Evolutionary conservation across 2,329 filamentous ascomycete species (phyloP).

Genomic region (Sporothrix curviconia): DNA sequence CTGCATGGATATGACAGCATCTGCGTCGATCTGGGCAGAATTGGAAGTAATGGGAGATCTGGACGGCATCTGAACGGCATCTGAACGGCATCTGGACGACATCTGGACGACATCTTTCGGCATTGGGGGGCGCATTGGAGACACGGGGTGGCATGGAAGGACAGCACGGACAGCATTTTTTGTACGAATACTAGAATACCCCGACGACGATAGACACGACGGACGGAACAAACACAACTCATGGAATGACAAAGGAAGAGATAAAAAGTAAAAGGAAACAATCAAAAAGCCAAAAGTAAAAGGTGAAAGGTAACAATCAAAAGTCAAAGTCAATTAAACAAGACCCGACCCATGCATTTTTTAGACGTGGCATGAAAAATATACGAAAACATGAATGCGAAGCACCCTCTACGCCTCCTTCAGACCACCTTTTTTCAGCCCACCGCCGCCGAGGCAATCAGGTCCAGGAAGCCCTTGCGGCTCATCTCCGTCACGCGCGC

Average conservation of each 20-base stretch:
- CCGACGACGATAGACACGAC: not conserved
- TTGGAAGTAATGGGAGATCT: not conserved
- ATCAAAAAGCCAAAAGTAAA: not conserved
- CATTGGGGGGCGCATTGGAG: not conserved
- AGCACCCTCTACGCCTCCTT: constrained; percentile 44
- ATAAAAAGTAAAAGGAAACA: not conserved
- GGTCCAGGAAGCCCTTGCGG: constrained; percentile 89
- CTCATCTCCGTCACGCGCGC: constrained; percentile 93
- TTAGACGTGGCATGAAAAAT: not conserved
- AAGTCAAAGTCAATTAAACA: not conserved
- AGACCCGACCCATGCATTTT: too few relatives aligned
- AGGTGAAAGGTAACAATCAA: not conserved
- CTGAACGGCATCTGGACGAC: too few relatives aligned
- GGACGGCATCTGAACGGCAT: not conserved
- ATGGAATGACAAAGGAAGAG: not conserved
- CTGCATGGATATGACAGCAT: not conserved
- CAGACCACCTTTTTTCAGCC: constrained; percentile 51
- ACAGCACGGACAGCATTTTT: not conserved
- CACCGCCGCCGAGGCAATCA: constrained; percentile 65
- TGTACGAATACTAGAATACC: constrained; percentile 7
- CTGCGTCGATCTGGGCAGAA: not conserved
- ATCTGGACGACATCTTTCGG: too few relatives aligned
- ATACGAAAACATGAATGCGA: not conserved
- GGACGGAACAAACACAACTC: constrained; percentile 9
- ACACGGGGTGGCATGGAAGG: not conserved